Percentiles rank a stretch among this genome's conserved stretches.
phyloP scores from a whole-genome alignment of 768 basidiomycete genomes.

The Phaffia tasmanica region DNA sequence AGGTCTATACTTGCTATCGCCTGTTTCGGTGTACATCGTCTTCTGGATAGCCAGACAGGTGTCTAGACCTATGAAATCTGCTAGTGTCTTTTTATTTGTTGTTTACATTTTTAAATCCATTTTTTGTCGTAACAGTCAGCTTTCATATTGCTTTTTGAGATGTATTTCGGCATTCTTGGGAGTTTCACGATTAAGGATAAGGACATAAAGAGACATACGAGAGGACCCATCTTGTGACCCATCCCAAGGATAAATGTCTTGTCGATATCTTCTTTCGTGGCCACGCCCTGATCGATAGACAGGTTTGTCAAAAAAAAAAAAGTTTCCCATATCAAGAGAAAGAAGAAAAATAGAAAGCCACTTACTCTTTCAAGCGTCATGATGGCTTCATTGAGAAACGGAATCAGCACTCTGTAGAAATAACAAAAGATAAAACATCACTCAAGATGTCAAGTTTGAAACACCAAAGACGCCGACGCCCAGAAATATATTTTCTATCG shows the following conservation, averaged over 20 bases:
- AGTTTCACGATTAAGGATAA: too few species aligned
- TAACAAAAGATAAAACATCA: background rate
- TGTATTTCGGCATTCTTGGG: too few species aligned
- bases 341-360: constrained; percentile 6
- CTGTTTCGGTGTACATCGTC: constrained; percentile 72
- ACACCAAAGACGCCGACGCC: background rate
- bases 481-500: too few species aligned
- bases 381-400: constrained; percentile 95
- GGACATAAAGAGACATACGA: constrained; percentile 33
- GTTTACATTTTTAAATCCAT: too few species aligned
- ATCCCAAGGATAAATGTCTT: constrained; percentile 68
- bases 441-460: background rate
- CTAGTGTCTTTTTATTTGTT: background rate
- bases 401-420: constrained; percentile 56
- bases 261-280: constrained; percentile 88
- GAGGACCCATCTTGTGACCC: constrained; percentile 89
- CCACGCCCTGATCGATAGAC: constrained; percentile 54
- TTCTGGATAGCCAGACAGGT: constrained; percentile 90
- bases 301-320: background rate
- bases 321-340: background rate
- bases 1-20: constrained; percentile 91
- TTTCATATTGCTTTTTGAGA: too few species aligned
- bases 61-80: constrained; percentile 67
- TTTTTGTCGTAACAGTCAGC: too few species aligned
- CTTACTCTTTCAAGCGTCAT: constrained; percentile 78